Percentiles rank a stretch among this genome's conserved stretches.
These are phyloP conservation scores for Fraxinus dipetala DNA, from an alignment of 305 asterid species.

Conservation along the genomic window DNA sequence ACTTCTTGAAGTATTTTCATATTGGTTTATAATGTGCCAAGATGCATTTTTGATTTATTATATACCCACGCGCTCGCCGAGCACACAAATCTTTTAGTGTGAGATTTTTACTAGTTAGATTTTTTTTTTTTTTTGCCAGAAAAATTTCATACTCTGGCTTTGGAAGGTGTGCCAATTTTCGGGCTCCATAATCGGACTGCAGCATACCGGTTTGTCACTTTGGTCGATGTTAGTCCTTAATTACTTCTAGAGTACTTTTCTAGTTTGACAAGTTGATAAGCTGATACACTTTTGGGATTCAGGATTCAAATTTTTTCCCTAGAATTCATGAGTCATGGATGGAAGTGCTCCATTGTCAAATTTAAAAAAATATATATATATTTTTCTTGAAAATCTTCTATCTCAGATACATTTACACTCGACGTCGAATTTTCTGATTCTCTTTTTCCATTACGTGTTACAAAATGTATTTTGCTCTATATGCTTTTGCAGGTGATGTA, in stretches of 20 bases:
- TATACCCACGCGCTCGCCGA: background rate
- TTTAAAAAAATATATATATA: too few relatives aligned
- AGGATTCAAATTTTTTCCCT: background rate
- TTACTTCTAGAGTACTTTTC: background rate
- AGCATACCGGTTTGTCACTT: conserved; percentile 93
- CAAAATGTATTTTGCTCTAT: background rate
- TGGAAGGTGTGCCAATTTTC: conserved; percentile 82
- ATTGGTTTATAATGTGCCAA: background rate
- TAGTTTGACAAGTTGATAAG: background rate
- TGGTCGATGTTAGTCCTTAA: conserved; percentile 80
- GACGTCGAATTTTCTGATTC: background rate
- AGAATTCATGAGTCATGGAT: background rate
- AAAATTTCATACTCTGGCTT: conserved; percentile 79
- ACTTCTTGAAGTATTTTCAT: background rate
- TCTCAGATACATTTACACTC: background rate
- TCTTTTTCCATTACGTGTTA: background rate
- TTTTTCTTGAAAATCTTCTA: background rate
- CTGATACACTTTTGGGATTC: background rate
- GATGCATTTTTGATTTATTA: background rate
- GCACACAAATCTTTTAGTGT: background rate
- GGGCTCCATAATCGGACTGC: conserved; percentile 82
- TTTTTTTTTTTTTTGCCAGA: conserved; percentile 43
- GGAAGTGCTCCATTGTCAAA: background rate
- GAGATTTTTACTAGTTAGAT: background rate
- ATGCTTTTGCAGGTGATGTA: conserved; percentile 40